Percentiles rank a stretch among this genome's conserved stretches.
Conservation (phyloP, 106 monocot genomes). For the Agapanthus africanus region DNA sequence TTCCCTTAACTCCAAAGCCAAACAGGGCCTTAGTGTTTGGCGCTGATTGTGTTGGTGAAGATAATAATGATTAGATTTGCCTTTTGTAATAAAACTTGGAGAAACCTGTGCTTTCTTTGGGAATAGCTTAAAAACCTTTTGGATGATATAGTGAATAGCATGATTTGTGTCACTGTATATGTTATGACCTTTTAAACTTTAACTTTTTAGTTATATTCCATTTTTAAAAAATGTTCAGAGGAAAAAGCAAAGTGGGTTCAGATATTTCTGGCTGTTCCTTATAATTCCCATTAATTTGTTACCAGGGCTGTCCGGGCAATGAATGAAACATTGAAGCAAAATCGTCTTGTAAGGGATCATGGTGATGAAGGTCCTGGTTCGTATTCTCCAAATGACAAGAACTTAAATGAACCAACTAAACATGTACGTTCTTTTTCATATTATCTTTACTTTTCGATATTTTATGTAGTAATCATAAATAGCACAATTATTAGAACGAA, state of each 20-base stretch:
- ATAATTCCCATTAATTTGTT: neutral
- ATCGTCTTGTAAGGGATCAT: slow-evolving; percentile 53
- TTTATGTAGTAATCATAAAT: neutral
- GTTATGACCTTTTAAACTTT: neutral
- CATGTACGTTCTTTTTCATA: slow-evolving; percentile 24
- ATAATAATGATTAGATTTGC: neutral
- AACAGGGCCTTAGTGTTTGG: neutral
- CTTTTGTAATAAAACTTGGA: neutral
- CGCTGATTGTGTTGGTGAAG: neutral
- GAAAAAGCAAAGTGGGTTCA: neutral
- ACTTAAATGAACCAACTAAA: slow-evolving; percentile 24
- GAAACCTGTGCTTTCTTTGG: neutral
- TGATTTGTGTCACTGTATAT: neutral
- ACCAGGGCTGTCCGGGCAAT: slow-evolving; percentile 85
- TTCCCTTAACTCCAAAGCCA: too few species aligned
- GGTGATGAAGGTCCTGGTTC: slow-evolving; percentile 34
- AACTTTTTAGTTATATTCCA: neutral
- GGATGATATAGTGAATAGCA: neutral
- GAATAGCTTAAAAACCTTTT: neutral
- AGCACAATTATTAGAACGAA: neutral
- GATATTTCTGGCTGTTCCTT: neutral
- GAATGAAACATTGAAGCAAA: slow-evolving; percentile 91
- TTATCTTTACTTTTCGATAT: neutral
- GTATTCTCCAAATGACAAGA: slow-evolving; percentile 28
- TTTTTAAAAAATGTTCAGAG: neutral